Conservation (phyloP, 2,329 filamentous ascomycete species). For the Helicocarpus griseus region DNA sequence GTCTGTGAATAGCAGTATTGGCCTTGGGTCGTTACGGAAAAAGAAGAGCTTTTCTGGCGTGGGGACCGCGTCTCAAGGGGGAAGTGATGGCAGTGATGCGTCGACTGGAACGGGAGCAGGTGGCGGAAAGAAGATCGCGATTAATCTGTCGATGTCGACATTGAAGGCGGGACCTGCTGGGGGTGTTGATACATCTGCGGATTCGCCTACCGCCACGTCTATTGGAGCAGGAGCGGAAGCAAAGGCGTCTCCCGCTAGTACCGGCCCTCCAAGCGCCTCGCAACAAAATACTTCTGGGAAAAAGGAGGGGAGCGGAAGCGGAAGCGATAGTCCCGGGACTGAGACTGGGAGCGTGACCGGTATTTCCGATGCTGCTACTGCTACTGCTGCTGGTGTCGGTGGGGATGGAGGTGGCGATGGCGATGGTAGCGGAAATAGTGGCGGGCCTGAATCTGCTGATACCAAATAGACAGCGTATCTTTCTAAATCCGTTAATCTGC, state of each 20-base stretch:
- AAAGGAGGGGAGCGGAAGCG: not conserved
- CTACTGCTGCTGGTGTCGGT: not conserved
- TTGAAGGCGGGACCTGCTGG: conserved; percentile 16
- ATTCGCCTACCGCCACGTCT: too few species aligned
- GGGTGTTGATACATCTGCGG: conserved; percentile 18
- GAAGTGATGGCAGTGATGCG: conserved; percentile 4
- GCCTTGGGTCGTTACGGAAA: conserved; percentile 23
- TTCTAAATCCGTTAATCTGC: not conserved
- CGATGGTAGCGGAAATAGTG: not conserved
- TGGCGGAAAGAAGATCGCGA: conserved; percentile 29
- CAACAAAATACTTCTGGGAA: too few species aligned
- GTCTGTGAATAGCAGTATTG: conserved; percentile 13
- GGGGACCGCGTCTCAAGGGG: conserved; percentile 7
- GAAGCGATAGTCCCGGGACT: not conserved
- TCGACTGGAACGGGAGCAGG: conserved; percentile 11
- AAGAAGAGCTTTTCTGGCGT: conserved; percentile 25
- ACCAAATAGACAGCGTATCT: not conserved
- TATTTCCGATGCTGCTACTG: too few species aligned
- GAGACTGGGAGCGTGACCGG: not conserved
- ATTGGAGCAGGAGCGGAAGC: not conserved
- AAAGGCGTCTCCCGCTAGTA: too few species aligned
- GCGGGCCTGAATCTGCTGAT: not conserved
- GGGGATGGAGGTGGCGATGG: not conserved
- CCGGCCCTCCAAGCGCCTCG: too few species aligned
- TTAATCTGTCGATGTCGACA: conserved; percentile 25